Base-by-base conservation (phyloP, 2,329 filamentous ascomycete genomes). In the Decorospora gaudefroyi region DNA sequence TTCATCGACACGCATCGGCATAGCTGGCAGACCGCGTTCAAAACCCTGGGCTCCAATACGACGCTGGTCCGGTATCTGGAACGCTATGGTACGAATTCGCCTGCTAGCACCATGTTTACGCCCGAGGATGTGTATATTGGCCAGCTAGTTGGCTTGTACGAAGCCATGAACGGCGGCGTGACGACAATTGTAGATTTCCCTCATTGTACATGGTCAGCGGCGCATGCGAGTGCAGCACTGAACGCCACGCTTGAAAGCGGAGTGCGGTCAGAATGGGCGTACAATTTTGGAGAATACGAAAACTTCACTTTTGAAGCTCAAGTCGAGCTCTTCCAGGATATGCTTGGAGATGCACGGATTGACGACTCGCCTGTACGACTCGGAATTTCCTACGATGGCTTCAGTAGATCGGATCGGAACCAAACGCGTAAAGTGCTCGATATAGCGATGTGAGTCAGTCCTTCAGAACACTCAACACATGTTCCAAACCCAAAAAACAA, bases 1-100 rank as follows among this genome's bases (percentile, higher is more conserved):
- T 81, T 83, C 60, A 69, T 83, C 44, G 77, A 82, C 60, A 82
- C 78, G 0, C 80, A 83, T 51, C 74, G 75, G 1, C 61, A 64
- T 31, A 18, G 52, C 31, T 57, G 79, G 80, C 78, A 82, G 55
- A 81, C 80, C 0, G 76, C 71, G 1, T 76, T 76, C 54, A 79
- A 78, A 54, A 81, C 79, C 0, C 53, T 83, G 1, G 75, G 51
- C 1, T 75, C 78, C 6, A 80, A 83, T 53, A 76, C 75, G 0
- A 77, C 71, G 10, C 43, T 60, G 4, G 27, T 40, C 21, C 33
- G 55, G 10, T 58, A 60, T 26, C 47, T 57, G 13, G 23, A 37
- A 6, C 52, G 46, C 3, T 55, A 49, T 30, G 52, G 55, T 18
- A 38, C 47, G n/a, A 26, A 30, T 2, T 43, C 39, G 4, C 41